A percentile compares a stretch with the other conserved stretches of the same genome.
phyloP scores from a whole-genome alignment of 2,329 filamentous ascomycete genomes.

The Trichoderma sp. region DNA sequence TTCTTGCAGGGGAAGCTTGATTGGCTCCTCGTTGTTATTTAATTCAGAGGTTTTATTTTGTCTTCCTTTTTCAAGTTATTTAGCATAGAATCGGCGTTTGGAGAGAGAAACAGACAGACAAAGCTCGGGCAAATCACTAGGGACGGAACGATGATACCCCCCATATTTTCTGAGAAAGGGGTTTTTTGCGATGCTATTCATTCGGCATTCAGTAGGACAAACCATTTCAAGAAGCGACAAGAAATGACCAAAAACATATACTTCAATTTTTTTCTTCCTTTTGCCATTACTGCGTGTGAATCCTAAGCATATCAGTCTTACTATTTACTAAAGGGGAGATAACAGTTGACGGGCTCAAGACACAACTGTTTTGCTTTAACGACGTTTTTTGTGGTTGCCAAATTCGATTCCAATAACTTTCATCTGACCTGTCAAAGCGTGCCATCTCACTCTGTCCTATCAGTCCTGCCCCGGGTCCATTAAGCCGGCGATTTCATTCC shows the following conservation, averaged over 20 bases:
- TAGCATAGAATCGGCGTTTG: conserved; percentile 15
- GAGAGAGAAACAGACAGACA: not conserved
- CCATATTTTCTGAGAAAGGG: not conserved
- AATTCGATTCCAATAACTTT: conserved; percentile 13
- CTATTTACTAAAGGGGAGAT: not conserved
- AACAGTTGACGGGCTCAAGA: not conserved
- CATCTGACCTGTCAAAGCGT: conserved; percentile 3
- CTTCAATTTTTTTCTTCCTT: not conserved
- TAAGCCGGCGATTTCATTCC: not conserved
- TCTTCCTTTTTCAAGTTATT: not conserved
- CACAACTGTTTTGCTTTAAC: not conserved
- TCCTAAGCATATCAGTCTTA: not conserved
- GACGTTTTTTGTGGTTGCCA: conserved; percentile 6
- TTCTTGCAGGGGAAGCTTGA: conserved; percentile 29
- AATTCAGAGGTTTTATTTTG: not conserved
- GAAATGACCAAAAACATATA: not conserved
- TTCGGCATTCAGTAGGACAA: not conserved
- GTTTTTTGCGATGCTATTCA: not conserved
- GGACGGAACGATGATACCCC: conserved; percentile 16
- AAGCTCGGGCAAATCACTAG: conserved; percentile 7
- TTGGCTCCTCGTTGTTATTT: not conserved
- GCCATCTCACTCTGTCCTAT: not conserved
- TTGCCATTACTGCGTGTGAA: not conserved
- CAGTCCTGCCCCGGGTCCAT: not conserved
- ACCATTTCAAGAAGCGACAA: not conserved